Conservation (phyloP, 345 rosid genomes). For the Brassica napus region Da-Ae NC_063440.1:14017501-14018000, state of each 20-base stretch:
- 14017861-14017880: conserved; percentile 34
- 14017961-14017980: conserved; percentile 12
- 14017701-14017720: background rate
- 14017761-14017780: conserved; percentile 74
- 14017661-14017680: background rate
- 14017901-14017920: conserved; percentile 40
- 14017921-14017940: conserved; percentile 17
- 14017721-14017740: conserved; percentile 16
- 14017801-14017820: conserved; percentile 81
- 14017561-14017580: conserved; percentile 85
- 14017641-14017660: conserved; percentile 4
- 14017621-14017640: conserved; percentile 96
- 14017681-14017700: conserved; percentile 3
- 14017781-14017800: conserved; percentile 88
- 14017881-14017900: conserved; percentile 1
- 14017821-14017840: conserved; percentile 47
- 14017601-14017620: conserved; percentile 94
- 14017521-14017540: conserved; percentile 83
- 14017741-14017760: conserved; percentile 89
- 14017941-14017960: background rate
- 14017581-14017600: conserved; percentile 91
- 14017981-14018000: conserved; percentile 12
- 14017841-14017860: conserved; percentile 52
- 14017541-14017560: conserved; percentile 92
- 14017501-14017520: background rate